phyloP scores from a whole-genome alignment of 768 basidiomycete species.

The Lenzites betulinus region DNA sequence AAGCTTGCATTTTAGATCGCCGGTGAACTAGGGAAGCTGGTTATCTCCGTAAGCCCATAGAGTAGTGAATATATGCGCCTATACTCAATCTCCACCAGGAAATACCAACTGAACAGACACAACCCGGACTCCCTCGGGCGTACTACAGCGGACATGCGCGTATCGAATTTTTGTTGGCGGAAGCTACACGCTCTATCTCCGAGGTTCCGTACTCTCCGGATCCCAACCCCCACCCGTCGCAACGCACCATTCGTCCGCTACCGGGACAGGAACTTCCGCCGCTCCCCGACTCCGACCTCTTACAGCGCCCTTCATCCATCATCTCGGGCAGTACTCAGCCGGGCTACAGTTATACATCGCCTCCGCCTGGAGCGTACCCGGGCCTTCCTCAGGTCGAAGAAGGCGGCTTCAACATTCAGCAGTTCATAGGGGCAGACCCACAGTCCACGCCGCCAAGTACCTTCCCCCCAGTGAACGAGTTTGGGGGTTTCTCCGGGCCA shows the following conservation, averaged over 20 bases:
- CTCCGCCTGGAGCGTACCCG: neutral
- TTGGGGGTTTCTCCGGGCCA: conserved; percentile 21
- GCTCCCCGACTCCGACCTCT: conserved; percentile 1
- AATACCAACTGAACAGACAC: conserved; percentile 78
- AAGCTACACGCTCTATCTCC: conserved; percentile 58
- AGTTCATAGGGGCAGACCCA: conserved; percentile 5
- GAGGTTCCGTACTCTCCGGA: conserved; percentile 44
- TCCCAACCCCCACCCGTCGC: conserved; percentile 20
- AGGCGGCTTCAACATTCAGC: conserved; percentile 8
- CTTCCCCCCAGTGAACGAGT: conserved; percentile 23
- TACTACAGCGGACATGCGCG: conserved; percentile 70
- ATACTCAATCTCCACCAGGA: conserved; percentile 45
- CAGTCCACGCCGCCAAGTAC: neutral
- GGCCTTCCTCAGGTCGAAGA: conserved; percentile 20
- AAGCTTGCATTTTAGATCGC: conserved; percentile 41
- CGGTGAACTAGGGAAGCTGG: conserved; percentile 56
- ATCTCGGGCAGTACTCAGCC: neutral
- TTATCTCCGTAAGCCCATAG: conserved; percentile 38
- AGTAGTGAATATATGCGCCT: neutral
- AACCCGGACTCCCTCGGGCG: conserved; percentile 75
- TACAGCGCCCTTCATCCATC: conserved; percentile 2
- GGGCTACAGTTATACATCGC: neutral
- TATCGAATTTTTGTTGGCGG: conserved; percentile 60
- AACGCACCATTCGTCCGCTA: conserved; percentile 18
- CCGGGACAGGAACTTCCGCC: conserved; percentile 22